Base-by-base conservation (phyloP, 768 basidiomycete genomes). In the Tricholoma matsutake region DNA sequence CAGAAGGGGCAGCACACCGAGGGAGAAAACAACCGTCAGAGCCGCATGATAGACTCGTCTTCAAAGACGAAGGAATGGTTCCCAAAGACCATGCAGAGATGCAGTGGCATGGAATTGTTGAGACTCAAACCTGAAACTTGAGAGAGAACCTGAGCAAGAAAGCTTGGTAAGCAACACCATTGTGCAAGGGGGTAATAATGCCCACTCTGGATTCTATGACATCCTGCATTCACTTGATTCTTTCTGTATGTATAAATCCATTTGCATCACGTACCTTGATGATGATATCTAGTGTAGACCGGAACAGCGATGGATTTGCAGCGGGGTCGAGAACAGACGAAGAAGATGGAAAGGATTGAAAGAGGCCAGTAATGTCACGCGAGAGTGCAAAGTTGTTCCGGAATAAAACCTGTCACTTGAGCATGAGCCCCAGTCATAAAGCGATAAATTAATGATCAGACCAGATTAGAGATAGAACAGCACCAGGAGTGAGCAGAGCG, bases 371-470 rank as follows among this genome's bases (percentile, higher is more conserved):
- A 16, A 87, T 84, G 62, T 86, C 84, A 18, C 85, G 76, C 47
- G 83, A 82, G 2, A 87, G 71, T 0, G 86, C 84, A 57, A 87
- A 87, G 57, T 87, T 87, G 59, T 87, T 86, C 3, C 86, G 80
- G 73, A 86, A 86, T 1, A 86, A 70, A 1, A 87, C 83, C 86
- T 87, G 39, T 6, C 10, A 60, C 18, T 34, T 14, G 43, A 20
- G 6, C 3, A 32, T 54, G 22, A 55, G 31, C n/a, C 11, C 31
- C 2, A n/a, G 20, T n/a, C n/a, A 13, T 43, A 34, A 18, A 39
- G 14, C 25, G 39, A 18, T 31, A 13, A 10, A 32, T 5, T 37
- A n/a, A 16, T 32, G 28, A 37, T 25, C 78, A 28, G 59, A 85
- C 86, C 62, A 87, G 67, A 64, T 87, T 87, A 2, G 86, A 88